A percentile compares a stretch with the other conserved stretches of the same genome.
Evolutionary conservation across 2,329 filamentous ascomycete species (phyloP).

Genomic region (Colletotrichum sp.): DNA sequence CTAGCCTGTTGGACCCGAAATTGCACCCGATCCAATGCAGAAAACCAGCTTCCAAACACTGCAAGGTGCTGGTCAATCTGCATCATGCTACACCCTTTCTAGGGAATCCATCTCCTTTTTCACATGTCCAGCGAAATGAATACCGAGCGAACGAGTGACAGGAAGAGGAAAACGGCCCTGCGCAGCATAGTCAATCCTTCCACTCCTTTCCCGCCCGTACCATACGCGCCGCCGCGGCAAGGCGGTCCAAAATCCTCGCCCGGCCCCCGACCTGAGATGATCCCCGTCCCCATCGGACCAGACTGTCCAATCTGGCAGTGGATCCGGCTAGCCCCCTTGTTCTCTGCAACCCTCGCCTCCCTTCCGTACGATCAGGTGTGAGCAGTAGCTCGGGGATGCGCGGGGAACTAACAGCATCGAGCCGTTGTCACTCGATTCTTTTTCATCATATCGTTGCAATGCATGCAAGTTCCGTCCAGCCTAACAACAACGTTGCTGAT

Average conservation of each 20-base stretch:
- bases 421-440: not conserved
- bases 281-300: slow-evolving; percentile 5
- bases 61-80: not conserved
- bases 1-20: not conserved
- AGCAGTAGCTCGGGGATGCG: not conserved
- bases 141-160: not conserved
- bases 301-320: slow-evolving; percentile 5
- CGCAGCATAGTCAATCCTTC: not conserved
- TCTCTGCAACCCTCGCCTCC: not conserved
- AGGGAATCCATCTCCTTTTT: slow-evolving; percentile 9
- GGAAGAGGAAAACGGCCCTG: not conserved
- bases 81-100: not conserved
- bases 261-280: not conserved
- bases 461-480: not conserved
- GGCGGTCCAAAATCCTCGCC: not conserved
- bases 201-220: not conserved
- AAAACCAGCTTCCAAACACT: not conserved
- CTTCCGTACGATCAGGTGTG: not conserved
- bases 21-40: not conserved
- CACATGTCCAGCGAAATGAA: slow-evolving; percentile 6
- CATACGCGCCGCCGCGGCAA: not conserved
- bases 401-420: not conserved
- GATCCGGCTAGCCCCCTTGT: not conserved
- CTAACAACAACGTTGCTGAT: not conserved
- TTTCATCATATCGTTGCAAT: slow-evolving; percentile 14